These are phyloP conservation scores for Morella rubra DNA, from an alignment of 306 rosid species.

Conservation along the genomic window DNA sequence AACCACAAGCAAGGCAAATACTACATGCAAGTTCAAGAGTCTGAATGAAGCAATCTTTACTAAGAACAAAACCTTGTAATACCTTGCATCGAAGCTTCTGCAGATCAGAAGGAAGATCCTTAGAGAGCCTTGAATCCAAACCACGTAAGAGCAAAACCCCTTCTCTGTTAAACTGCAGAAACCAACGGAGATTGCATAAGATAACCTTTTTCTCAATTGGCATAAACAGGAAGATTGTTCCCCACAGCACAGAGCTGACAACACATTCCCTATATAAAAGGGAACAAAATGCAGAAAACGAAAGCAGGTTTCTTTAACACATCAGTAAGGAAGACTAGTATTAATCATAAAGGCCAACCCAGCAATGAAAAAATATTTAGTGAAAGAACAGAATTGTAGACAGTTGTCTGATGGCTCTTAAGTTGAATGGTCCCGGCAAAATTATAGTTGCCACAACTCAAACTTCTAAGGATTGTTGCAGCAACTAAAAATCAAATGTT, in stretches of 20 bases:
- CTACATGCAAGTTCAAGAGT: not conserved
- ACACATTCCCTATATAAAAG: not conserved
- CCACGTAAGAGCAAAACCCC: constrained; percentile 90
- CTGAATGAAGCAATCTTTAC: not conserved
- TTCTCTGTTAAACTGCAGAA: constrained; percentile 78
- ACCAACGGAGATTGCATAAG: constrained; percentile 19
- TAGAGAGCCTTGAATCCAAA: constrained; percentile 84
- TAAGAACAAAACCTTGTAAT: constrained; percentile 19
- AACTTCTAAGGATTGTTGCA: not conserved
- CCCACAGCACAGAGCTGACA: not conserved
- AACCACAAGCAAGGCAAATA: not conserved
- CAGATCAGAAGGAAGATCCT: constrained; percentile 97
- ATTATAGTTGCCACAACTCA: not conserved
- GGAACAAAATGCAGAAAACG: not conserved
- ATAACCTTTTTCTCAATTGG: constrained; percentile 4
- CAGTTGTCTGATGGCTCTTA: too few species aligned
- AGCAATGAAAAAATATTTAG: not conserved
- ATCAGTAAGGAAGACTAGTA: not conserved
- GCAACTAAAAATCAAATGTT: not conserved
- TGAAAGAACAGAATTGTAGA: not conserved
- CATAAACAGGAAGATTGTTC: not conserved
- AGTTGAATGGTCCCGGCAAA: not conserved
- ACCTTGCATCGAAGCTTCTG: constrained; percentile 99
- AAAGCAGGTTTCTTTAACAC: not conserved
- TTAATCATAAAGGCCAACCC: not conserved